phyloP scores from a whole-genome alignment of 2,329 filamentous ascomycete species.

The Didymella glomerata region DNA sequence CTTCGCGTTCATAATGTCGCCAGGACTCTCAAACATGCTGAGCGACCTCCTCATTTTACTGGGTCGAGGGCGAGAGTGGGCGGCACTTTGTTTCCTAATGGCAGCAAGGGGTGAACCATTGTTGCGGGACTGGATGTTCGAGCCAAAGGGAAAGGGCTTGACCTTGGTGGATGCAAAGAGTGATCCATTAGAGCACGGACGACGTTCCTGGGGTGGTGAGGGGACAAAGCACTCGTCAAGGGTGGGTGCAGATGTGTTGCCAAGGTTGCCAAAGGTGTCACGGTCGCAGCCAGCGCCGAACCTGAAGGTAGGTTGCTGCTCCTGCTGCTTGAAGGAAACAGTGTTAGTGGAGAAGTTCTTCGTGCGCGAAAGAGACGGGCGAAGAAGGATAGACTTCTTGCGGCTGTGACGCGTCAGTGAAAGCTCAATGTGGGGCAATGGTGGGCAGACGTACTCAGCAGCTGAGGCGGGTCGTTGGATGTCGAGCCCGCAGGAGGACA shows the following conservation, averaged over 20 bases:
- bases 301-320: constrained; percentile 75
- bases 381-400: constrained; percentile 62
- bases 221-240: constrained; percentile 82
- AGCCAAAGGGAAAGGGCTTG: constrained; percentile 70
- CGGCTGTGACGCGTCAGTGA: constrained; percentile 41
- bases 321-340: constrained; percentile 65
- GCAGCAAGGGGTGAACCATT: constrained; percentile 78
- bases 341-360: constrained; percentile 78
- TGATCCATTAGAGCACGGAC: constrained; percentile 61
- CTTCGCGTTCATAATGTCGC: constrained; percentile 77
- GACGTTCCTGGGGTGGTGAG: constrained; percentile 77
- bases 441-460: constrained; percentile 45
- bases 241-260: constrained; percentile 69
- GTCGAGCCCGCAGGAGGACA: constrained; percentile 39
- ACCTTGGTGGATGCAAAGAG: constrained; percentile 69
- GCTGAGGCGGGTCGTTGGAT: constrained; percentile 48
- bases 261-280: constrained; percentile 50
- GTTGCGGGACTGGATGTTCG: constrained; percentile 61
- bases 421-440: not conserved
- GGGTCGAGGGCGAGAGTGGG: constrained; percentile 75
- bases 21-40: constrained; percentile 97
- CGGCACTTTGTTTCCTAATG: constrained; percentile 68
- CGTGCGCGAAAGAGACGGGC: constrained; percentile 76
- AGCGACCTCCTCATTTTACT: constrained; percentile 82
- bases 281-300: constrained; percentile 68